phyloP scores from a whole-genome alignment of 176 grass and related monocot genomes.

The Carex pumila region DNA sequence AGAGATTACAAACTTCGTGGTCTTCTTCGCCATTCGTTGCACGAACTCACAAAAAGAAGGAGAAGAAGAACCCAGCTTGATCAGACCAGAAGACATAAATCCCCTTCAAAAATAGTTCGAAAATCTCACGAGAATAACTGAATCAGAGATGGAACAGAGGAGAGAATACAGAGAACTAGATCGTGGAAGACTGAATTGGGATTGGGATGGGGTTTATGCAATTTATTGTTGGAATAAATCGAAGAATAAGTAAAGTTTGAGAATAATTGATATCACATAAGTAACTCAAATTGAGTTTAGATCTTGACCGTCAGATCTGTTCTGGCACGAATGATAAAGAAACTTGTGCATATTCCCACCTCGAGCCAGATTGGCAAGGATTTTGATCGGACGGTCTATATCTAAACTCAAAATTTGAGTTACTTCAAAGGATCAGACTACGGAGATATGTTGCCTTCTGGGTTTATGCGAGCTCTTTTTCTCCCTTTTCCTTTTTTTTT shows the following conservation, averaged over 20 bases:
- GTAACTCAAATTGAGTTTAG: background rate
- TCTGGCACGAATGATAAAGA: too few relatives aligned
- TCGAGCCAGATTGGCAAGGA: too few relatives aligned
- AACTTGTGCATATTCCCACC: too few relatives aligned
- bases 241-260: too few relatives aligned
- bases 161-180: background rate
- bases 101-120: background rate
- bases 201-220: background rate
- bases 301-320: background rate
- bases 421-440: too few relatives aligned
- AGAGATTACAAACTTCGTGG: background rate
- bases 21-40: constrained; percentile 1
- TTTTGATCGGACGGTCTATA: too few relatives aligned
- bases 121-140: background rate
- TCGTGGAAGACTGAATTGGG: background rate
- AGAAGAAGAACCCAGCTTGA: background rate
- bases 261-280: background rate
- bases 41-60: background rate
- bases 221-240: background rate
- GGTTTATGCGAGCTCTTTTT: background rate
- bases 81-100: constrained; percentile 6
- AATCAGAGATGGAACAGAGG: background rate
- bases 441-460: background rate
- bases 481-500: background rate
- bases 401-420: too few relatives aligned